Conservation (phyloP, 1,284 basidiomycete species). For the Earliella scabrosa region DNA sequence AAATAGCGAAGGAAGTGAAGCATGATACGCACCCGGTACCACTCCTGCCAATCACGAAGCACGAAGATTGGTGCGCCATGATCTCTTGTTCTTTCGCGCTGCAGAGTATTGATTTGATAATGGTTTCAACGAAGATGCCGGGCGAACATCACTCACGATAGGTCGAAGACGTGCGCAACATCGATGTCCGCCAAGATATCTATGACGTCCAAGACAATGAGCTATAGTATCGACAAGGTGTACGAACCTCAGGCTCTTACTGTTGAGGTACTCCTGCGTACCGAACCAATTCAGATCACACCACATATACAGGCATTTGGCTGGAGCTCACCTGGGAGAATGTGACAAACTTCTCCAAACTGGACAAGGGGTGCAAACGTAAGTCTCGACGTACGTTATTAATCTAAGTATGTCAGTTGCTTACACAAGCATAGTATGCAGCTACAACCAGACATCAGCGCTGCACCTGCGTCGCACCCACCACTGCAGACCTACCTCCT, state of each 20-base stretch:
- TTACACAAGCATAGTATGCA: background rate
- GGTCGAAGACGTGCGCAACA: constrained; percentile 54
- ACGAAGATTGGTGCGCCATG: constrained; percentile 60
- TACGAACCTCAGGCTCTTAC: constrained; percentile 27
- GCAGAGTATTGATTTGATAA: background rate
- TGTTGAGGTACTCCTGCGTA: constrained; percentile 50
- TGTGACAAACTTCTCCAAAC: constrained; percentile 61
- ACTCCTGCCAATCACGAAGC: constrained; percentile 64
- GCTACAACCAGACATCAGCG: background rate
- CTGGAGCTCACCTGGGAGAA: constrained; percentile 62
- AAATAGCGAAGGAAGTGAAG: background rate
- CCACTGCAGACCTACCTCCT: background rate
- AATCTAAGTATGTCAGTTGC: background rate
- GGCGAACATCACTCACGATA: constrained; percentile 46
- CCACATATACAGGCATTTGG: too few relatives aligned
- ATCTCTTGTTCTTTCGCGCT: constrained; percentile 64
- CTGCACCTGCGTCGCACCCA: background rate
- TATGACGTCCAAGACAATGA: constrained; percentile 22
- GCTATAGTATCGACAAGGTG: background rate
- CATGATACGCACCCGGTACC: constrained; percentile 60
- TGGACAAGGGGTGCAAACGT: constrained; percentile 26
- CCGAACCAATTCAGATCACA: too few relatives aligned
- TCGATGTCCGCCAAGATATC: constrained; percentile 51
- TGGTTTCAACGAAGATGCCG: background rate
- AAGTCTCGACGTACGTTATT: background rate